phyloP scores from a whole-genome alignment of 805 yeast genomes.

The Ogataea minuta region DNA sequence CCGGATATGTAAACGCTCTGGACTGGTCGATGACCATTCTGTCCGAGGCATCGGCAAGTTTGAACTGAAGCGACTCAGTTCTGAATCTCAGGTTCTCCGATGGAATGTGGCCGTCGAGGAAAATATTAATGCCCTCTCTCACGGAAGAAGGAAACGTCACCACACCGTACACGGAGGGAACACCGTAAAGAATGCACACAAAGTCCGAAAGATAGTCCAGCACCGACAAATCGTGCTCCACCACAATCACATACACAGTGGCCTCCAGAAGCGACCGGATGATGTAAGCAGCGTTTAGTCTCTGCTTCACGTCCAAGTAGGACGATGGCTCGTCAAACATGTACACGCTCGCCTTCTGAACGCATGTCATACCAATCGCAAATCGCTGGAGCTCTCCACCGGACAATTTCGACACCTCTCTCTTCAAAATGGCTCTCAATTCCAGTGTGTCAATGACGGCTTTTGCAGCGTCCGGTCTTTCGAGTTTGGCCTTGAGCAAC shows the following conservation, averaged over 20 bases:
- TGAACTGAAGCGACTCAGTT: conserved; percentile 91
- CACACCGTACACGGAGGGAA: conserved; percentile 98
- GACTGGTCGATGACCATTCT: conserved; percentile 72
- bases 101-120: conserved; percentile 96
- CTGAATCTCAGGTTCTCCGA: conserved; percentile 97
- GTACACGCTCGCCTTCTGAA: conserved; percentile 91
- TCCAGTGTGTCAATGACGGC: conserved; percentile 69
- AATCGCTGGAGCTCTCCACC: conserved; percentile 99
- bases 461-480: conserved; percentile 66
- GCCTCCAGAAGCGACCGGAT: conserved; percentile 82
- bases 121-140: conserved; percentile 98
- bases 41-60: conserved; percentile 87
- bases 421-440: conserved; percentile 67
- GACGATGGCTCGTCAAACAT: conserved; percentile 99
- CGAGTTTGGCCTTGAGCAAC: conserved; percentile 71
- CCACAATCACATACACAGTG: conserved; percentile 86
- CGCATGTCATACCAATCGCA: conserved; percentile 96
- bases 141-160: conserved; percentile 96
- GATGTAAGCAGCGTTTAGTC: conserved; percentile 94
- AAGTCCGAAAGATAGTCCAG: conserved; percentile 95
- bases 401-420: conserved; percentile 87
- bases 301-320: conserved; percentile 96
- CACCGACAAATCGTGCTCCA: conserved; percentile 98
- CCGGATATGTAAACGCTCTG: conserved; percentile 73
- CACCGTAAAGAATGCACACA: conserved; percentile 95